Conservation (phyloP, 768 basidiomycete species). For the Tulasnella sp. region DNA sequence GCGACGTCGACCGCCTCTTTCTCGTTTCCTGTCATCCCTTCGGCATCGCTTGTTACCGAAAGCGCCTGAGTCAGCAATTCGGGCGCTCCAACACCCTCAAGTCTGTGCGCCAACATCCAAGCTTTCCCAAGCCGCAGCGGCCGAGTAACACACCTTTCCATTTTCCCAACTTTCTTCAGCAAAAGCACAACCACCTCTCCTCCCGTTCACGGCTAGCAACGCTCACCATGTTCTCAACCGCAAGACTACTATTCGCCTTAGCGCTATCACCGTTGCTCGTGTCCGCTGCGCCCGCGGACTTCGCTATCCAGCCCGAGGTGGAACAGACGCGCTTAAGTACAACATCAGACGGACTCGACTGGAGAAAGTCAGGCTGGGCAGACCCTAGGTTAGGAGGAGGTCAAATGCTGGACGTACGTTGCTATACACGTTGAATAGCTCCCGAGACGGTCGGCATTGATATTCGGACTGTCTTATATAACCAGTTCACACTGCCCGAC, state of each 20-base stretch:
- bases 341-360: slow-evolving; percentile 16
- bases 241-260: not conserved
- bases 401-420: slow-evolving; percentile 66
- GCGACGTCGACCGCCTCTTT: not conserved
- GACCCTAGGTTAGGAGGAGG: slow-evolving; percentile 76
- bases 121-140: slow-evolving; percentile 1
- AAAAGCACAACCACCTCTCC: not conserved
- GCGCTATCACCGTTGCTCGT: not conserved
- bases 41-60: not conserved
- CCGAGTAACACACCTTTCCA: not conserved
- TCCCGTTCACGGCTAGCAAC: not conserved
- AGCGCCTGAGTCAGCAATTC: slow-evolving; percentile 3
- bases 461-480: slow-evolving; percentile 8
- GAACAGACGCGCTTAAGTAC: not conserved
- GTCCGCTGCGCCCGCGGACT: not conserved
- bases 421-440: not conserved
- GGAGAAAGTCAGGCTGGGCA: slow-evolving; percentile 42
- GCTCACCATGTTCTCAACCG: not conserved
- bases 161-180: not conserved
- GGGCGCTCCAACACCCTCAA: not conserved
- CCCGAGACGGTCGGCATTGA: not conserved
- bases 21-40: not conserved
- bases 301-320: not conserved
- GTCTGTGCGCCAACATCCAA: not conserved
- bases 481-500: slow-evolving; percentile 33